Percentiles rank a stretch among this genome's conserved stretches.
Conservation (phyloP, 129 eudicot genomes). For the Helianthus annuus region DNA sequence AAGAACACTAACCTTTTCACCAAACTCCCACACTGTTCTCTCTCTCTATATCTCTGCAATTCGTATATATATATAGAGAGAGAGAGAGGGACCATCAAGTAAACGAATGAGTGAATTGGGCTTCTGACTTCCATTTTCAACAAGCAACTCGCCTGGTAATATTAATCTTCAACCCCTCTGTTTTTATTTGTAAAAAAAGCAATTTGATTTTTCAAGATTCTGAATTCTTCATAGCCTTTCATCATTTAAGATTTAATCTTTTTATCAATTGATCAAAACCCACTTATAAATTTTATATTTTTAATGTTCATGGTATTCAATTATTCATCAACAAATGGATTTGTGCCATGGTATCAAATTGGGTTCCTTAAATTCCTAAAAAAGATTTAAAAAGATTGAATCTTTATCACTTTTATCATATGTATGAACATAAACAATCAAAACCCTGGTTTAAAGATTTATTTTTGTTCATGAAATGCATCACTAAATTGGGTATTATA, state of each 20-base stretch:
- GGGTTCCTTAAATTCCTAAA: slow-evolving; percentile 8
- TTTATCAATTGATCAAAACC: background rate
- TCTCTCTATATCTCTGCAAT: slow-evolving; percentile 26
- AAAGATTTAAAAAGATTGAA: background rate
- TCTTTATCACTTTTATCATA: slow-evolving; percentile 1
- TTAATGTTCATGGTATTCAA: too few species aligned
- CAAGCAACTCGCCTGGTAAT: slow-evolving; percentile 29
- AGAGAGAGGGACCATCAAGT: slow-evolving; percentile 17
- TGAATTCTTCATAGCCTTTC: slow-evolving; percentile 6
- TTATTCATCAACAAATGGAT: too few species aligned
- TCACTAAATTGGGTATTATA: slow-evolving; percentile 15
- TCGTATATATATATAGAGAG: slow-evolving; percentile 8
- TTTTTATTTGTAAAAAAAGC: background rate
- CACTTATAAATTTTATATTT: too few species aligned
- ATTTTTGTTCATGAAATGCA: slow-evolving; percentile 14
- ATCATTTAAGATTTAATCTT: slow-evolving; percentile 4
- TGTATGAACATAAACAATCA: background rate
- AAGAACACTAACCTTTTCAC: slow-evolving; percentile 31
- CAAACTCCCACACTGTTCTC: slow-evolving; percentile 22
- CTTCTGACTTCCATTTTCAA: background rate
- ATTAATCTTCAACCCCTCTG: slow-evolving; percentile 22
- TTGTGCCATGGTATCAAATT: background rate
- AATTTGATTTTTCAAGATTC: background rate
- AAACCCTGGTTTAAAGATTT: slow-evolving; percentile 12
- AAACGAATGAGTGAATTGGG: slow-evolving; percentile 17